phyloP scores from a whole-genome alignment of 2,329 filamentous ascomycete species.

The Cladophialophora carrionii region DNA sequence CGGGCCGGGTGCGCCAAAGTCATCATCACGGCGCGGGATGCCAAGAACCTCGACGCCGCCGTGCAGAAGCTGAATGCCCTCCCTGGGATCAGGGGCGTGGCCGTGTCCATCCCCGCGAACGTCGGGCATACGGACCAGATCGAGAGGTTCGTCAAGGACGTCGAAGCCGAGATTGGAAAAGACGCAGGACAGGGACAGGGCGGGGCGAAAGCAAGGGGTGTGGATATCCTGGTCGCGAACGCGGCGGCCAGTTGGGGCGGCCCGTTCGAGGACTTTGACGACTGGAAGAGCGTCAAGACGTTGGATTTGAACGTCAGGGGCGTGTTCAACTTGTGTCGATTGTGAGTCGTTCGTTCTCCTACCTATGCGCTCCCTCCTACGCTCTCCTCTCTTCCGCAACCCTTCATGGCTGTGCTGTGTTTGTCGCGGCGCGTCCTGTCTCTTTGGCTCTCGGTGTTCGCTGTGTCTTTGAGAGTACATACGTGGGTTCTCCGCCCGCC shows the following conservation, averaged over 20 bases:
- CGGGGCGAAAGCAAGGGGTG: background rate
- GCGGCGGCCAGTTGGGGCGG: conserved; percentile 33
- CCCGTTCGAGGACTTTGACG: conserved; percentile 27
- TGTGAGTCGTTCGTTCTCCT: conserved; percentile 38
- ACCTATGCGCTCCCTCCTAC: too few species aligned
- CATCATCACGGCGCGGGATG: conserved; percentile 30
- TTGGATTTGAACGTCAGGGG: conserved; percentile 32
- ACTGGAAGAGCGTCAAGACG: conserved; percentile 29
- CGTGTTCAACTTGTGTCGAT: conserved; percentile 35
- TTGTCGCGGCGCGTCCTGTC: background rate
- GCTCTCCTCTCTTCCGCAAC: too few species aligned
- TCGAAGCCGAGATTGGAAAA: conserved; percentile 12
- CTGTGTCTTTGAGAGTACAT: too few species aligned
- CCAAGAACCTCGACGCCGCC: conserved; percentile 18
- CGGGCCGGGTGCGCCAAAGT: conserved; percentile 25
- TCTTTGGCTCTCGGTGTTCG: background rate
- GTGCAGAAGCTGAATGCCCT: conserved; percentile 26
- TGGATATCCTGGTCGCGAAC: conserved; percentile 37
- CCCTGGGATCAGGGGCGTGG: conserved; percentile 21
- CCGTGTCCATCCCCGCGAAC: conserved; percentile 26
- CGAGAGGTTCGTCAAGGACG: conserved; percentile 25
- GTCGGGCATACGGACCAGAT: conserved; percentile 29
- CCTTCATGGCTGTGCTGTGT: too few species aligned
- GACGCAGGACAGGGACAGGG: conserved; percentile 6
- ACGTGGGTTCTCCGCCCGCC: too few species aligned